Evolutionary conservation across 768 basidiomycete genomes (phyloP), one percentile per base, ranked within the genome.

Genomic region (Asterophora parasitica): DNA sequence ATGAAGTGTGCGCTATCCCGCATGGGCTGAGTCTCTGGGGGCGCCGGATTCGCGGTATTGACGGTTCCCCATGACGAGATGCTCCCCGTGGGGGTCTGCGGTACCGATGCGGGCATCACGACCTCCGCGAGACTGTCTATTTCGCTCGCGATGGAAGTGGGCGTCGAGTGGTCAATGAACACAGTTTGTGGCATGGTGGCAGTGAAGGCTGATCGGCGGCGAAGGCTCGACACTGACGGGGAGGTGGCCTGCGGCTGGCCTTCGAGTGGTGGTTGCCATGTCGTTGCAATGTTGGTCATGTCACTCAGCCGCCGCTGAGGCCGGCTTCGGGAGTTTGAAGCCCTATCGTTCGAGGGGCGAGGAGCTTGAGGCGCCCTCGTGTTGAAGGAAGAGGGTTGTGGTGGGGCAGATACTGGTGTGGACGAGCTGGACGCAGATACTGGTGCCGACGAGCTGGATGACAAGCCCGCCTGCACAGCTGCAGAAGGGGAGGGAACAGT

Each of bases 61-160:
- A 55, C 26, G n/a, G 53, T 55, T n/a, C 53, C 53, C 53, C 53
- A 55, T 12, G 53, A 55, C 2, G 42, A 34, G 26, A 34, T 32
- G 30, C 50, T 42, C 7, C n/a, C 32, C 11, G 8, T 13, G n/a
- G 43, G 46, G 6, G 34, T 39, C 16, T 36, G 47, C 1, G 16
- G 47, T 8, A 9, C 27, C 19, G 38, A 31, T 23, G 23, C 3
- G 6, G 23, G 23, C 23, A 23, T 23, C 3, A 23, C 23, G 6
- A 23, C 23, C 3, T 23, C 6, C 6, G 23, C 23, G 23, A 23
- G 23, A 23, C 23, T 23, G 23, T 23, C 23, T 23, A 23, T 23
- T 3, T 23, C 23, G 23, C 23, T 23, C 23, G 6, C 3, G 23
- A 6, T 23, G 23, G 23, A 23, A 3, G 23, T 6, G 23, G 23